Conservation (phyloP, 176 grass and related monocot species). For the Avena atlantica region DNA sequence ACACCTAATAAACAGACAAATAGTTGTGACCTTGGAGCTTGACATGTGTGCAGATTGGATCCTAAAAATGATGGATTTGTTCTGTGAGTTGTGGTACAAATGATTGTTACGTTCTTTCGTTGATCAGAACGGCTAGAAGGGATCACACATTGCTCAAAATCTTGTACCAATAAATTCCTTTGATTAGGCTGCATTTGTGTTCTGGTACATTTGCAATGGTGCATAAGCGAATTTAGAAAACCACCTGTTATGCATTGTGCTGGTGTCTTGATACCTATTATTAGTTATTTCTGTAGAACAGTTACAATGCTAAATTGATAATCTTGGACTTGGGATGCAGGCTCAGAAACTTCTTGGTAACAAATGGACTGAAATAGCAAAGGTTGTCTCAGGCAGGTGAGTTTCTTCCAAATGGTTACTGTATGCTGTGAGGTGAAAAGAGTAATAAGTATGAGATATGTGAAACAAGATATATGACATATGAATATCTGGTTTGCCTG, state of each 20-base stretch:
- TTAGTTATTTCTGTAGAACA: neutral
- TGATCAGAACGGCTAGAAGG: conserved; percentile 6
- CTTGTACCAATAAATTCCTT: neutral
- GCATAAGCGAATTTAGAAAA: conserved; percentile 26
- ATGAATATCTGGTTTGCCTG: conserved; percentile 12
- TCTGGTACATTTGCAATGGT: conserved; percentile 18
- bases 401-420: conserved; percentile 38
- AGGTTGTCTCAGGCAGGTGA: conserved; percentile 94
- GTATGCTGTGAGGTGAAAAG: conserved; percentile 13
- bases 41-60: neutral
- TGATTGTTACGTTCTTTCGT: conserved; percentile 20
- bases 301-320: neutral
- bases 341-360: conserved; percentile 95
- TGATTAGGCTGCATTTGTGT: conserved; percentile 11
- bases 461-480: conserved; percentile 17
- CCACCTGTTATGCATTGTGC: neutral
- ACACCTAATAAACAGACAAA: neutral
- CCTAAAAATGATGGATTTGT: conserved; percentile 9
- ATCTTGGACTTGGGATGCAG: conserved; percentile 57
- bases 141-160: neutral
- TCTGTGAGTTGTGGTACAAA: conserved; percentile 13
- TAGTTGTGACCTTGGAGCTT: conserved; percentile 1
- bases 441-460: neutral
- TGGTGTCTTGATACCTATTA: neutral
- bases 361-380: conserved; percentile 98